Evolutionary conservation across 2,329 filamentous ascomycete genomes (phyloP), one percentile per base, ranked within the genome.

Genomic region (Podosphaera xanthii): DNA sequence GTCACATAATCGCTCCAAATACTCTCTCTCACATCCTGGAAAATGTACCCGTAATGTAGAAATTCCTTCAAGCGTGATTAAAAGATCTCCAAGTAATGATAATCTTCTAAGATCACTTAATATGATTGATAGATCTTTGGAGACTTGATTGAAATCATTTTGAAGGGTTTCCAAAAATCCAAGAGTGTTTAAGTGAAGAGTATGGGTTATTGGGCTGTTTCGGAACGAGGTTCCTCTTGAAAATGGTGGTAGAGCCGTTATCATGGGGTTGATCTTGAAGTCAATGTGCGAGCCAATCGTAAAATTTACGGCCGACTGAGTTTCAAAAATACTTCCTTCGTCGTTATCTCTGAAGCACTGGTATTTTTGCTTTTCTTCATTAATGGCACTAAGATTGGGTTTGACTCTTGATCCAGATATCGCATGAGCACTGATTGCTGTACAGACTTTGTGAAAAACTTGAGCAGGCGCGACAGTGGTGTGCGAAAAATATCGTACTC

Each of bases 371-470:
- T 86, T 85, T 71, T 90, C 82, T 52, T 90, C 90, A 9, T 77
- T 81, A 14, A 79, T 71, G 59, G 83, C 82, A 50, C 84, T 70
- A 10, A 91, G 91, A 69, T 95, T 86, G 66, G 90, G 96, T 60
- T 86, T 85, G 8, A 86, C 83, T 70, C 90, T 92, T 67, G 94
- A 82, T 0, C 92, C 92, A 0, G 86, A 89, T n/a, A 95, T 77
- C 72, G 87, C 84, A 72, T 98, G 96, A 10, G 89, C 90, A 59
- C 92, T 82, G 67, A 97, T 83, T 4, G 89, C 92, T 65, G 89
- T 83, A 10, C 88, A 94, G n/a, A 96, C 91, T 71, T 95, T 95
- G 70, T 92, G 86, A 58, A 97, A 80, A 54, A 97, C 88, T 70
- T 97, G 87, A 0, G 90, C 88, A 46, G 88, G 89, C 6, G 84